phyloP scores from a whole-genome alignment of 768 basidiomycete species.

The Omphalotus guepiniiformis region DNA sequence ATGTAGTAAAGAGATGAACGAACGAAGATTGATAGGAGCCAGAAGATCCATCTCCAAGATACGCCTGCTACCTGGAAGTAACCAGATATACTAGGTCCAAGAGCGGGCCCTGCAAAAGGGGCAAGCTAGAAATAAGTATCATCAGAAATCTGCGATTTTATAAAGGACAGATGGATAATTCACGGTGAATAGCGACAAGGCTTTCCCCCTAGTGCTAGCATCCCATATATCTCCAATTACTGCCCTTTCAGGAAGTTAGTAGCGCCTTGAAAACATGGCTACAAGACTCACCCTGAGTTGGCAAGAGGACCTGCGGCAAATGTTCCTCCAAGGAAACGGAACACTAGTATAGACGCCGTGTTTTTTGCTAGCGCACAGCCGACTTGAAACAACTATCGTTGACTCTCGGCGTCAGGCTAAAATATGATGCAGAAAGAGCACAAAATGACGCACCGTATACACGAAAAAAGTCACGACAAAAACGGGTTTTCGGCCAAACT shows the following conservation, averaged over 20 bases:
- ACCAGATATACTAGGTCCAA: constrained; percentile 52
- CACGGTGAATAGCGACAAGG: constrained; percentile 58
- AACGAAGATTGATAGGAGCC: constrained; percentile 57
- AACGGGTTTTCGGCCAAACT: constrained; percentile 54
- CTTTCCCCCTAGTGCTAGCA: constrained; percentile 54
- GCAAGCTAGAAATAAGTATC: constrained; percentile 21
- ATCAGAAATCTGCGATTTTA: background rate
- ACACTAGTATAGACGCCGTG: constrained; percentile 58
- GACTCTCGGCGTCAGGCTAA: background rate
- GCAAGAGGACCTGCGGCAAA: constrained; percentile 68
- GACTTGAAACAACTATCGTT: constrained; percentile 51
- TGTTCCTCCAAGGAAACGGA: constrained; percentile 63
- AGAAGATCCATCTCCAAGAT: constrained; percentile 66
- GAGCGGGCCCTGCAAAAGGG: constrained; percentile 63
- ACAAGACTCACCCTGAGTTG: constrained; percentile 52
- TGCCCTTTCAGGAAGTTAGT: constrained; percentile 30
- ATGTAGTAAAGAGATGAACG: constrained; percentile 15
- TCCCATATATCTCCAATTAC: constrained; percentile 64
- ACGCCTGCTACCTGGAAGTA: constrained; percentile 32
- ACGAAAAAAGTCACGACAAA: constrained; percentile 53
- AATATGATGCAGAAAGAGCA: background rate
- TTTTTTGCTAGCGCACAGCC: constrained; percentile 59
- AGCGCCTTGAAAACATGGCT: background rate
- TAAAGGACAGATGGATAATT: background rate
- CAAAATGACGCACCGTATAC: too few species aligned